phyloP scores from a whole-genome alignment of 129 eudicot genomes.

The Glebionis coronaria region DNA sequence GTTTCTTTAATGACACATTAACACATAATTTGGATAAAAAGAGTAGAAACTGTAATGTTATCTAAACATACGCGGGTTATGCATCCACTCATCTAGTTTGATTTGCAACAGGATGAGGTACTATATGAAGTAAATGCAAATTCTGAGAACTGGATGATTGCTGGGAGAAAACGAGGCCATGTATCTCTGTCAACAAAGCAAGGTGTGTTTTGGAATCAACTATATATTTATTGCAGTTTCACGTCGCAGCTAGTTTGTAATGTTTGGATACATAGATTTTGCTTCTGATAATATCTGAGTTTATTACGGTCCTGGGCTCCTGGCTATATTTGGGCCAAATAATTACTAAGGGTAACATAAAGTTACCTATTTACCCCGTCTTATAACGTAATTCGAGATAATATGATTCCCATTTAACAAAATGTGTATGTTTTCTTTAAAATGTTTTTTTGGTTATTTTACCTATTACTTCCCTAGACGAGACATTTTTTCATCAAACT shows the following conservation, averaged over 20 bases:
- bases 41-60: background rate
- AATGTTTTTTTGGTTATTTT: no score
- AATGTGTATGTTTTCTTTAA: no score
- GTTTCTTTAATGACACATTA: background rate
- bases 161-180: constrained; percentile 94
- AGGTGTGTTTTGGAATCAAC: constrained; percentile 37
- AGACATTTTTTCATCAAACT: background rate
- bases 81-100: background rate
- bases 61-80: no score
- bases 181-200: constrained; percentile 71
- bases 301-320: no score
- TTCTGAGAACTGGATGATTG: constrained; percentile 99
- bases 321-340: no score
- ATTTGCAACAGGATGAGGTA: constrained; percentile 59
- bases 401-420: no score
- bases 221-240: no score
- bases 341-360: background rate
- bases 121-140: constrained; percentile 84
- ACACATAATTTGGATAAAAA: background rate
- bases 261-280: no score
- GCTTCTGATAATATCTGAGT: no score
- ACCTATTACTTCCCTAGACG: no score
- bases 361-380: background rate
- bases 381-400: no score
- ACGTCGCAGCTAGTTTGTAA: no score